Evolutionary conservation across 1,284 basidiomycete species (phyloP).

Genomic region (Ceratobasidium sp.): DNA sequence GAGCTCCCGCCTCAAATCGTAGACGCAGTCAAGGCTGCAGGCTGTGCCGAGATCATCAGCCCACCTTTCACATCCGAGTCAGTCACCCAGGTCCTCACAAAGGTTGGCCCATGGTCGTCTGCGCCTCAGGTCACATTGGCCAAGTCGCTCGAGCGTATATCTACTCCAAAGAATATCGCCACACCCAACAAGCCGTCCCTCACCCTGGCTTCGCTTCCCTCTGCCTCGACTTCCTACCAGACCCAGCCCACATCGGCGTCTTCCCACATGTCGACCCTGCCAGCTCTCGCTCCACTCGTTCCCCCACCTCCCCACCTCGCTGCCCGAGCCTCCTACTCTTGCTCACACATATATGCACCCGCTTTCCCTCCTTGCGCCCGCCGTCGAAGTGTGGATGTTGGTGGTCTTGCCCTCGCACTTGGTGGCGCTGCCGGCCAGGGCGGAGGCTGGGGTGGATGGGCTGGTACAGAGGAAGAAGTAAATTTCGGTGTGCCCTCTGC

Average conservation of each 20-base stretch:
- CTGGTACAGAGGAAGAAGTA: slow-evolving; percentile 67
- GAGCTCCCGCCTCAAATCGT: slow-evolving; percentile 32
- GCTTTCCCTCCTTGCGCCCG: slow-evolving; percentile 53
- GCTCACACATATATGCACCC: slow-evolving; percentile 47
- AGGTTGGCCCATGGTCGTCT: slow-evolving; percentile 37
- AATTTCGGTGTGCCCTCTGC: slow-evolving; percentile 53
- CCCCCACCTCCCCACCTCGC: slow-evolving; percentile 34
- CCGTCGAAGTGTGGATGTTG: slow-evolving; percentile 86
- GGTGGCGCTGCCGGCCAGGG: slow-evolving; percentile 62
- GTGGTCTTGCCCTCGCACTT: slow-evolving; percentile 84
- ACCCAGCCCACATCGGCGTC: slow-evolving; percentile 32
- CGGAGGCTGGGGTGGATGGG: slow-evolving; percentile 80
- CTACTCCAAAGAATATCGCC: not conserved
- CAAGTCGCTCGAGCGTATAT: slow-evolving; percentile 31
- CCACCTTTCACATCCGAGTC: slow-evolving; percentile 47
- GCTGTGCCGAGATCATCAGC: slow-evolving; percentile 40
- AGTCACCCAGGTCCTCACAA: slow-evolving; percentile 37
- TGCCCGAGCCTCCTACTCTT: slow-evolving; percentile 43
- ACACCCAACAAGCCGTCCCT: slow-evolving; percentile 18
- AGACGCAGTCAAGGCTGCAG: slow-evolving; percentile 14
- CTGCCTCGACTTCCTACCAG: slow-evolving; percentile 38
- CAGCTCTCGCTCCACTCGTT: slow-evolving; percentile 43
- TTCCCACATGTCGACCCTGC: slow-evolving; percentile 40
- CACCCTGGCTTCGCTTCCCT: slow-evolving; percentile 40
- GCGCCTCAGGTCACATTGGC: slow-evolving; percentile 17